Percentiles rank a stretch among this genome's conserved stretches.
These are phyloP conservation scores for Acacia pycnantha DNA, from an alignment of 331 rosid genomes.

Conservation along the genomic window DNA sequence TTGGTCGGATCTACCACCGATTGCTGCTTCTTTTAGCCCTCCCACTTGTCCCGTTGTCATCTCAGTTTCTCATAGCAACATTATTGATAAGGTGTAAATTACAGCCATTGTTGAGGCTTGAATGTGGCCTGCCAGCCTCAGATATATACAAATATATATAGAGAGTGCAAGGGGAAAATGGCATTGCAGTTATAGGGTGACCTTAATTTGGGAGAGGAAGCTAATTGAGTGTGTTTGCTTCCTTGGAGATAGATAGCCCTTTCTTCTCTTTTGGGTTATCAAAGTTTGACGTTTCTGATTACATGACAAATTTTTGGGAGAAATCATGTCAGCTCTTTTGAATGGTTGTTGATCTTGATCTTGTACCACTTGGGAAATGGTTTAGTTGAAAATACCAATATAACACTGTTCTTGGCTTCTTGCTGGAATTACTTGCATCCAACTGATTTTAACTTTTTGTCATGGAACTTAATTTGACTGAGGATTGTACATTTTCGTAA, in stretches of 20 bases:
- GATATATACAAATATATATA: slow-evolving; percentile 36
- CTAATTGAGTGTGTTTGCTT: slow-evolving; percentile 50
- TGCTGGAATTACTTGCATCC: slow-evolving; percentile 24
- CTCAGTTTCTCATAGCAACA: slow-evolving; percentile 37
- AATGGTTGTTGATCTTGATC: slow-evolving; percentile 31
- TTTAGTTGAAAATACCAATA: slow-evolving; percentile 47
- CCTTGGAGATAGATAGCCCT: slow-evolving; percentile 51
- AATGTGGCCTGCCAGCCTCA: slow-evolving; percentile 28
- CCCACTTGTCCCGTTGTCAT: slow-evolving; percentile 36
- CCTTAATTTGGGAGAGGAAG: slow-evolving; percentile 46
- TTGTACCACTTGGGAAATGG: slow-evolving; percentile 42
- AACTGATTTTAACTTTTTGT: background rate
- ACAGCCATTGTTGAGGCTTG: slow-evolving; percentile 49
- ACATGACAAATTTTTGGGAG: slow-evolving; percentile 46
- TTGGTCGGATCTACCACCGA: slow-evolving; percentile 54
- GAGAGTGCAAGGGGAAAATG: slow-evolving; percentile 41
- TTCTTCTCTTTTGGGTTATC: slow-evolving; percentile 39
- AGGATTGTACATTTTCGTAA: background rate
- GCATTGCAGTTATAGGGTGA: slow-evolving; percentile 53
- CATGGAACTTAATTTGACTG: background rate
- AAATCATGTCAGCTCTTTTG: slow-evolving; percentile 38
- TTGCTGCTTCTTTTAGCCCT: slow-evolving; percentile 53
- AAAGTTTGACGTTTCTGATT: slow-evolving; percentile 23
- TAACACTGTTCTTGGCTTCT: slow-evolving; percentile 13
- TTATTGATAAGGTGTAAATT: slow-evolving; percentile 54